A percentile compares a stretch with the other conserved stretches of the same genome.
Conservation (phyloP, 1,284 basidiomycete genomes). For the Pseudozyma pruni region DNA sequence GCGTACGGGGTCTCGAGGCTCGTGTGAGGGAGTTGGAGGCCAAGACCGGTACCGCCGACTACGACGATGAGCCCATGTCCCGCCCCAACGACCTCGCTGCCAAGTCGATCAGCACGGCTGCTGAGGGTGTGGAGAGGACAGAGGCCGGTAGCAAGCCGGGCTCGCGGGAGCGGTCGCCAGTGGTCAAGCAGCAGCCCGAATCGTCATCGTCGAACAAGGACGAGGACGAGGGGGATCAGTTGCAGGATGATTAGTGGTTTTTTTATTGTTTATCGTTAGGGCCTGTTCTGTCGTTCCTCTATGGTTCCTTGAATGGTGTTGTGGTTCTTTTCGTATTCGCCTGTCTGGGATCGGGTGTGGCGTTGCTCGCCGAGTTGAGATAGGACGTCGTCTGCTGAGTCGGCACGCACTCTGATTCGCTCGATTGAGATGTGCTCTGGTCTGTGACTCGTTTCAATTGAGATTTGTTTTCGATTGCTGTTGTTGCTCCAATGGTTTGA, state of each 20-base stretch:
- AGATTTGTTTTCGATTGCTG: too few species aligned
- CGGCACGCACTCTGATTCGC: too few species aligned
- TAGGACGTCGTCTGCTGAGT: too few species aligned
- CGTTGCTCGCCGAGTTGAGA: too few species aligned
- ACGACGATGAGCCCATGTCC: conserved; percentile 13
- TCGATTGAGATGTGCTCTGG: too few species aligned
- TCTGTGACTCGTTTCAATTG: too few species aligned
- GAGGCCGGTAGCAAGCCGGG: conserved; percentile 9
- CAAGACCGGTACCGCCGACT: conserved; percentile 26
- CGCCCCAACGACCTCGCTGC: conserved; percentile 1
- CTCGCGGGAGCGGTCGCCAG: conserved; percentile 21
- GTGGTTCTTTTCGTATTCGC: too few species aligned
- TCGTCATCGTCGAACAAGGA: conserved; percentile 9
- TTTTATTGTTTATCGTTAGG: not conserved
- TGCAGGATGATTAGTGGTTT: conserved; percentile 25
- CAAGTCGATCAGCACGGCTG: too few species aligned
- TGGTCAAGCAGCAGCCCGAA: conserved; percentile 8
- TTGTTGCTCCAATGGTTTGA: too few species aligned
- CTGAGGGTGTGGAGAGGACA: not conserved
- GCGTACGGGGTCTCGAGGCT: conserved; percentile 53
- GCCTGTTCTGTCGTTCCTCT: not conserved
- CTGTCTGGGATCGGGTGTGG: too few species aligned
- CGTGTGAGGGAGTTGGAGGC: conserved; percentile 51
- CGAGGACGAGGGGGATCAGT: conserved; percentile 34
- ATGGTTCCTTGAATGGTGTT: too few species aligned